Percentiles rank a stretch among this genome's conserved stretches.
phyloP scores from a whole-genome alignment of 208 protist genomes.

The Crithidia expoeki region DNA sequence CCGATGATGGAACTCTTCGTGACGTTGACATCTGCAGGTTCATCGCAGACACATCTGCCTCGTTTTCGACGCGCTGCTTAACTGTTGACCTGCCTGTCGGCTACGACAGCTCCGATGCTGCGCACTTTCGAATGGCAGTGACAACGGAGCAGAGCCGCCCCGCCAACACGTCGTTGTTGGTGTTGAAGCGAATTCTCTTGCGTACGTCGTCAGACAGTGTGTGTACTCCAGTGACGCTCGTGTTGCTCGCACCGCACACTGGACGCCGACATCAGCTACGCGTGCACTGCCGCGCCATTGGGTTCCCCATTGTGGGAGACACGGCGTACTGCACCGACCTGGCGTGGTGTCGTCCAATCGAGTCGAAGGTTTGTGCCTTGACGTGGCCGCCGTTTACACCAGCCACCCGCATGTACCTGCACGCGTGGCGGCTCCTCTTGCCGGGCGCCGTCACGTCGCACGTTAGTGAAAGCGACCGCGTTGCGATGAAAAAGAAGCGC shows the following conservation, averaged over 20 bases:
- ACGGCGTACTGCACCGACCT: slow-evolving; percentile 46
- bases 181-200: slow-evolving; percentile 25
- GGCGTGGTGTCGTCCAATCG: slow-evolving; percentile 17
- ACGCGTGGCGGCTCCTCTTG: slow-evolving; percentile 73
- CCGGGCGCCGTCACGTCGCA: slow-evolving; percentile 32
- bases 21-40: neutral
- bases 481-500: slow-evolving; percentile 59
- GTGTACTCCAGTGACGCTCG: slow-evolving; percentile 52
- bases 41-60: neutral
- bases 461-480: slow-evolving; percentile 37
- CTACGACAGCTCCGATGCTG: slow-evolving; percentile 48
- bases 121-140: slow-evolving; percentile 69
- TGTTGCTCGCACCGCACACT: slow-evolving; percentile 65
- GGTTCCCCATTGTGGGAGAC: slow-evolving; percentile 88
- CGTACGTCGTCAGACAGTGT: neutral
- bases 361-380: neutral
- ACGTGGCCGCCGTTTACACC: neutral
- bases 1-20: neutral
- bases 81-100: slow-evolving; percentile 53
- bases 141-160: slow-evolving; percentile 18
- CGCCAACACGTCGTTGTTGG: slow-evolving; percentile 25
- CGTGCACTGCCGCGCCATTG: slow-evolving; percentile 81
- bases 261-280: slow-evolving; percentile 90
- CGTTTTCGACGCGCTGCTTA: neutral
- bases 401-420: slow-evolving; percentile 75